Evolutionary conservation across 2,329 filamentous ascomycete genomes (phyloP).

Genomic region (Scopulariopsis brevicaulis): DNA sequence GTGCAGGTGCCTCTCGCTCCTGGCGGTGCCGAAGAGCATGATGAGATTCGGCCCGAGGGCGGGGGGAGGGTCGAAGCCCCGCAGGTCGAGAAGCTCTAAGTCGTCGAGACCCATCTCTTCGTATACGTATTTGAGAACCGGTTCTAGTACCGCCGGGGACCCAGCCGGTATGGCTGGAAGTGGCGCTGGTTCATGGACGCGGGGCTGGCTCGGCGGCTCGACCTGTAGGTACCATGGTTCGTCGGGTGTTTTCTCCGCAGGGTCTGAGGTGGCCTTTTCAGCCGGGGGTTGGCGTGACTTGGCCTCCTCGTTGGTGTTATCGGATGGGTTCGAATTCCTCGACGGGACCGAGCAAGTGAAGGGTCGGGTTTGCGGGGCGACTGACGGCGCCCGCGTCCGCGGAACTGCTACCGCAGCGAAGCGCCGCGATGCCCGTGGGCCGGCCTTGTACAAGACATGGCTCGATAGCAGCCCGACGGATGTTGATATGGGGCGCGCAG

Average conservation of each 20-base stretch:
- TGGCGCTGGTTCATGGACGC: conserved; percentile 31
- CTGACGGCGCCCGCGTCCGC: neutral
- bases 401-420: neutral
- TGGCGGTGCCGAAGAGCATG: conserved; percentile 86
- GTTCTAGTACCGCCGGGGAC: conserved; percentile 59
- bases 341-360: neutral
- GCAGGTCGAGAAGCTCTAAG: conserved; percentile 70
- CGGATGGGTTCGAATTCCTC: neutral
- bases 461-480: neutral
- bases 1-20: conserved; percentile 87
- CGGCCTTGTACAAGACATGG: neutral
- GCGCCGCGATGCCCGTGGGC: neutral
- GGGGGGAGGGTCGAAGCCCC: conserved; percentile 72
- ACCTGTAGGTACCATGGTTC: conserved; percentile 76
- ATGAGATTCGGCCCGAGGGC: conserved; percentile 80
- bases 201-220: conserved; percentile 42
- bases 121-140: conserved; percentile 67
- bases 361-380: neutral
- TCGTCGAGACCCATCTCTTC: conserved; percentile 81
- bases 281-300: neutral
- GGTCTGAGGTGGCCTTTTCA: neutral
- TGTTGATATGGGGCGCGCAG: neutral
- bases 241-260: neutral
- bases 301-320: neutral
- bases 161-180: conserved; percentile 50